phyloP scores from a whole-genome alignment of 1,139 yeast species.

The Yamadazyma oceani region DNA sequence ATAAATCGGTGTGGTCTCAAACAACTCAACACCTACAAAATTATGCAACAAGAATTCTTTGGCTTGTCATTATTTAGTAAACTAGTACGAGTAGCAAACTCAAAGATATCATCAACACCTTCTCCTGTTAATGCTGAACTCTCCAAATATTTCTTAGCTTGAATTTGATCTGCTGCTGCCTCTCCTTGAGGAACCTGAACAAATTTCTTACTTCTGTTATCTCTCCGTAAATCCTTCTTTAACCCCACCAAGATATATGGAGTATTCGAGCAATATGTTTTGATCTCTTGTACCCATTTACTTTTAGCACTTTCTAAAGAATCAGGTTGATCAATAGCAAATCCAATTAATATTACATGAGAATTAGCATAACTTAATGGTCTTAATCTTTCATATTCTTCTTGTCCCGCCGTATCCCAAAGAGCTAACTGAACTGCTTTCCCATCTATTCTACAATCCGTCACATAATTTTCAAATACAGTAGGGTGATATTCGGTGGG shows the following conservation, averaged over 20 bases:
- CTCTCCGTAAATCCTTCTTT: slow-evolving; percentile 61
- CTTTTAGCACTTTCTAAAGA: slow-evolving; percentile 65
- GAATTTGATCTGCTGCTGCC: slow-evolving; percentile 60
- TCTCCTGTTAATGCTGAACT: slow-evolving; percentile 80
- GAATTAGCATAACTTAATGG: slow-evolving; percentile 84
- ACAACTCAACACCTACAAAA: slow-evolving; percentile 24
- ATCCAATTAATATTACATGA: slow-evolving; percentile 69
- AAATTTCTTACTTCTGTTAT: slow-evolving; percentile 33
- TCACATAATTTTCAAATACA: slow-evolving; percentile 91
- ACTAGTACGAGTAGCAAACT: slow-evolving; percentile 71
- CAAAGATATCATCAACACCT: slow-evolving; percentile 81
- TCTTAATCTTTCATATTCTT: slow-evolving; percentile 78
- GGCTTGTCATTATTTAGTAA: slow-evolving; percentile 38
- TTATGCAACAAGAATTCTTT: slow-evolving; percentile 34
- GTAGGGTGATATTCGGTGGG: slow-evolving; percentile 90
- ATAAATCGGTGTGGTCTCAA: no score
- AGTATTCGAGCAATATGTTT: slow-evolving; percentile 63
- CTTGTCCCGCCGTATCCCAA: slow-evolving; percentile 99
- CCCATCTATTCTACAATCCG: slow-evolving; percentile 91
- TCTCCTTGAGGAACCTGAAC: slow-evolving; percentile 59
- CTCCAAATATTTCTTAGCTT: slow-evolving; percentile 69
- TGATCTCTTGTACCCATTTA: slow-evolving; percentile 75
- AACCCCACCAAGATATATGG: slow-evolving; percentile 69
- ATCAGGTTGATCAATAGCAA: slow-evolving; percentile 69
- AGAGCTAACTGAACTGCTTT: slow-evolving; percentile 84